A percentile compares a stretch with the other conserved stretches of the same genome.
Conservation (phyloP, 192 early-diverging fungal genomes). For the Gamsiella multidivaricata region DNA sequence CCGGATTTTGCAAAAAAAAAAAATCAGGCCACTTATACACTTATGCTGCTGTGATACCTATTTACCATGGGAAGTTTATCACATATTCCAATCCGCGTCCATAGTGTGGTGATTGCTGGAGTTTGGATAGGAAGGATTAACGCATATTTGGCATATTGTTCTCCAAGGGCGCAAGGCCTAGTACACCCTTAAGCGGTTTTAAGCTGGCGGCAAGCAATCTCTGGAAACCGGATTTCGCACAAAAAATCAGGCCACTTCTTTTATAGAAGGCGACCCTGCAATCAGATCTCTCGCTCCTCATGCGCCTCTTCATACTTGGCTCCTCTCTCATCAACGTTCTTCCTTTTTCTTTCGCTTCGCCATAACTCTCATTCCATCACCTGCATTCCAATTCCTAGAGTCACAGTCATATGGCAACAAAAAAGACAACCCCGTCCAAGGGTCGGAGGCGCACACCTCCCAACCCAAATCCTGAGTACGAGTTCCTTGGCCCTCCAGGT, state of each 20-base stretch:
- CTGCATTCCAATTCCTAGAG: not conserved
- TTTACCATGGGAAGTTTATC: too few species aligned
- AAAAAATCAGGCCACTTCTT: conserved; percentile 13
- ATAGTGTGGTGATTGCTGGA: too few species aligned
- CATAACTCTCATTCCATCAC: not conserved
- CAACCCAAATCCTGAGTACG: conserved; percentile 80
- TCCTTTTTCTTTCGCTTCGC: not conserved
- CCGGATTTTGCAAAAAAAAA: too few species aligned
- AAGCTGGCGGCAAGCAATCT: not conserved
- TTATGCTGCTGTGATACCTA: too few species aligned
- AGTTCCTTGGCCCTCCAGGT: conserved; percentile 81
- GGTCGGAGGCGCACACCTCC: conserved; percentile 44
- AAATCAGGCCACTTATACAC: too few species aligned
- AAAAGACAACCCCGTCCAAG: not conserved
- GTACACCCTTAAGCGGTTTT: too few species aligned
- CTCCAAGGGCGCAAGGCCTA: too few species aligned
- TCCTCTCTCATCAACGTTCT: not conserved
- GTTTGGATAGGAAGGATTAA: too few species aligned
- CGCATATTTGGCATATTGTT: too few species aligned
- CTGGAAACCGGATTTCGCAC: not conserved
- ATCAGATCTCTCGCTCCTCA: too few species aligned
- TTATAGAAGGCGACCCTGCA: not conserved
- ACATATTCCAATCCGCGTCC: too few species aligned
- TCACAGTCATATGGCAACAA: too few species aligned
- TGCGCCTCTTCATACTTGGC: not conserved